Evolutionary conservation across 2,329 filamentous ascomycete genomes (phyloP).

Genomic region (Colletotrichum orchidophilum): DNA sequence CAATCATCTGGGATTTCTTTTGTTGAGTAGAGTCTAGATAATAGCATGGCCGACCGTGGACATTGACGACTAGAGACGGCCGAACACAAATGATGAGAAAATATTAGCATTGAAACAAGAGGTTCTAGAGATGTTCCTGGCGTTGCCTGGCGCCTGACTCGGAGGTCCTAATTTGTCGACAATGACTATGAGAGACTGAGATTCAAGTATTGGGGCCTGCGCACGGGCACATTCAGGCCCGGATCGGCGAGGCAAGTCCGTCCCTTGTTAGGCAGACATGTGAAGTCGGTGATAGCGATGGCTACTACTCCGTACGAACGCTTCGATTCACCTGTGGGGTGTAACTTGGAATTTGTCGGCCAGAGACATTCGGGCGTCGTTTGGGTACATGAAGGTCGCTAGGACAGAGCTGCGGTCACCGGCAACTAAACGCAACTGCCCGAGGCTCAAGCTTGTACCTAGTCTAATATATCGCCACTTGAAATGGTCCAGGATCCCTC

Average conservation of each 20-base stretch:
- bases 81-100: conserved; percentile 8
- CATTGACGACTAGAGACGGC: conserved; percentile 22
- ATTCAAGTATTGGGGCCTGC: neutral
- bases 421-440: neutral
- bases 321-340: neutral
- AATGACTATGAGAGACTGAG: too few relatives aligned
- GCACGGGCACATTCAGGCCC: neutral
- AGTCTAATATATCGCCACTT: neutral
- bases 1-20: conserved; percentile 15
- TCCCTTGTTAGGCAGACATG: conserved; percentile 2
- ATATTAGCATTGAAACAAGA: neutral
- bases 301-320: neutral
- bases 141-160: neutral
- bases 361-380: neutral
- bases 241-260: neutral
- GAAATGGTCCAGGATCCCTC: neutral
- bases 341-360: neutral
- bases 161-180: neutral
- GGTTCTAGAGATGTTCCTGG: neutral
- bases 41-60: neutral
- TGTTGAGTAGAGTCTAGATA: conserved; percentile 11
- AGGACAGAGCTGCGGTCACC: neutral
- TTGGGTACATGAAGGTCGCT: neutral
- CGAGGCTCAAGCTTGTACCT: neutral
- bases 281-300: neutral